phyloP scores from a whole-genome alignment of 2,329 filamentous ascomycete genomes.

The Arthrinium phaeospermum region DNA sequence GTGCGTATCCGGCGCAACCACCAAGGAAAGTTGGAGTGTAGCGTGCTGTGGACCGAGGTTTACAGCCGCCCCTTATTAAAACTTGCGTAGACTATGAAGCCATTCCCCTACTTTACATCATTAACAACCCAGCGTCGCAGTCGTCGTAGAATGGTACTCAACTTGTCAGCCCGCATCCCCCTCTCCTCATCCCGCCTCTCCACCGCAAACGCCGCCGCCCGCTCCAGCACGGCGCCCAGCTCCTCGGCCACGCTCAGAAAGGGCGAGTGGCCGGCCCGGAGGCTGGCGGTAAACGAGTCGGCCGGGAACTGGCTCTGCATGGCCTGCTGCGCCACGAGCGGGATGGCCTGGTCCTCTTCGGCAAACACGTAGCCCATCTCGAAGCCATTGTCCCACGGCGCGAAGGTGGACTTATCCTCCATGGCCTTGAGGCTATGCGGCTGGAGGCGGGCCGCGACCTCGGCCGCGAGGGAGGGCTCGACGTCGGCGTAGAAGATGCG shows the following conservation, averaged over 20 bases:
- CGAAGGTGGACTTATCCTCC: slow-evolving; percentile 26
- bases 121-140: no score
- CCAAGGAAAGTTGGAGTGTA: no score
- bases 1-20: no score
- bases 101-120: no score
- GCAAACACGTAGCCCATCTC: slow-evolving; percentile 29
- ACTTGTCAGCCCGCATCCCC: no score
- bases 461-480: slow-evolving; percentile 22
- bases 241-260: slow-evolving; percentile 26
- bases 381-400: slow-evolving; percentile 30
- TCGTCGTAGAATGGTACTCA: no score
- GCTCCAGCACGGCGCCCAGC: neutral
- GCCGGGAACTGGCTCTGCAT: slow-evolving; percentile 24
- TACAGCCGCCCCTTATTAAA: no score
- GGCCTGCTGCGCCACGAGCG: slow-evolving; percentile 24
- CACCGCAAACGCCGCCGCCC: neutral
- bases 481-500: slow-evolving; percentile 31
- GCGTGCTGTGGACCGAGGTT: no score
- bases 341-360: slow-evolving; percentile 29
- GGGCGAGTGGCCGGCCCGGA: slow-evolving; percentile 28
- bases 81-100: no score
- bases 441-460: slow-evolving; percentile 25
- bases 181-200: no score
- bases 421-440: slow-evolving; percentile 29
- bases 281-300: slow-evolving; percentile 22